These are phyloP conservation scores for Psilocybe mexicana DNA, from an alignment of 1,284 basidiomycete genomes.

Conservation along the genomic window DNA sequence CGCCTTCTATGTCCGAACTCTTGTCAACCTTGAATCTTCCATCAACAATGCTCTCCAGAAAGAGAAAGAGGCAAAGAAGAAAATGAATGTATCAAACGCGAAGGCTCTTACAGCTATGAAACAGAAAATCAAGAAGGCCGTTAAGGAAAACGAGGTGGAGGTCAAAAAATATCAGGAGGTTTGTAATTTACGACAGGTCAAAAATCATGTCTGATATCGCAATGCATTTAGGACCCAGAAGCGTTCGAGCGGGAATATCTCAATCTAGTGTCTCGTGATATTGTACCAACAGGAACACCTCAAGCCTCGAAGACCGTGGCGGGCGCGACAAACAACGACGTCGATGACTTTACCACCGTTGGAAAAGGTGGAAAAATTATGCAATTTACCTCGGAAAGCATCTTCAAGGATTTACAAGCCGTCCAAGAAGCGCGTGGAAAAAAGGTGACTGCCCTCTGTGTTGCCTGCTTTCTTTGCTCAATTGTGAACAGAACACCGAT, in stretches of 20 bases:
- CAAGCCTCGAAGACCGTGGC: conserved; percentile 17
- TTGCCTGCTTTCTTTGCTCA: not conserved
- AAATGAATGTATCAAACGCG: conserved; percentile 95
- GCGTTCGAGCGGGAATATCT: conserved; percentile 82
- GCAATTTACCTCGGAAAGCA: conserved; percentile 84
- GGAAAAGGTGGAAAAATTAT: conserved; percentile 88
- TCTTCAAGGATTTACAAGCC: conserved; percentile 91
- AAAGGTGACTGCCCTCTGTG: conserved; percentile 60
- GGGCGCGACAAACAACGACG: conserved; percentile 46
- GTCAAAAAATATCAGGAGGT: conserved; percentile 83
- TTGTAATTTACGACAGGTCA: conserved; percentile 22
- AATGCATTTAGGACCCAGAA: conserved; percentile 73
- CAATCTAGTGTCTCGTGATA: conserved; percentile 50
- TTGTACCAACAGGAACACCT: conserved; percentile 17
- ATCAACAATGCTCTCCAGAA: conserved; percentile 76
- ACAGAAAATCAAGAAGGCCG: conserved; percentile 92
- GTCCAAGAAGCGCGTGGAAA: conserved; percentile 96
- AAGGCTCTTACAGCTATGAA: conserved; percentile 96
- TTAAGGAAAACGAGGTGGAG: conserved; percentile 88
- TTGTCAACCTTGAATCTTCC: conserved; percentile 78
- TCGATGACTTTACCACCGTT: conserved; percentile 88
- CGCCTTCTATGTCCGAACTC: conserved; percentile 81
- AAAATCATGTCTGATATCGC: not conserved
- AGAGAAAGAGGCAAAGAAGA: conserved; percentile 93
- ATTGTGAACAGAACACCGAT: conserved; percentile 81